Evolutionary conservation across 306 rosid genomes (phyloP), one percentile per base, ranked within the genome.

Genomic region (Ochetophila trinervis): DNA sequence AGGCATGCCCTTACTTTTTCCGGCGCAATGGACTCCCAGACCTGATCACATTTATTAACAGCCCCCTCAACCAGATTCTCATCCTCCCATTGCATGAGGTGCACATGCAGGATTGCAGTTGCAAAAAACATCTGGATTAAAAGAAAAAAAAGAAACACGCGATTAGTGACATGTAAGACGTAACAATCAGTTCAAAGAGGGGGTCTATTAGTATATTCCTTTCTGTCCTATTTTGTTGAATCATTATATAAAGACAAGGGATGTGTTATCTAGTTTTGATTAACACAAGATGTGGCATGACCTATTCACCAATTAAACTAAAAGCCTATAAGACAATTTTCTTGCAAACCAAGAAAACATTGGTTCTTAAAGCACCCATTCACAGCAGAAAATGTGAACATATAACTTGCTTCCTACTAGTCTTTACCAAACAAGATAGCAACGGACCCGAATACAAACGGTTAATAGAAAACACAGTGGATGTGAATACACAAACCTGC

Each of bases 51-150:
- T 76, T 60, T 87, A 58, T 73, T 78, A 67, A 82, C 96, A 74
- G 98, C 93, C 60, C 73, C 96, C 81, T 84, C 88, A 63, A 92
- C 96, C 71, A 85, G 66, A 47, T 53, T 82, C 70, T 79, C 87
- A 76, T 87, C 91, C 34, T 87, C 85, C 98, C 98, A 92, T 83
- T 85, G 95, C 95, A 92, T 89, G 57, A 92, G 95, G 74, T 84
- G 91, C 72, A 89, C 96, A 35, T 92, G 98, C 78, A 92, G 81
- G 70, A 85, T 83, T 64, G 89, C 87, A 65, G 98, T 85, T 54
- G 93, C 96, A 63, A 92, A 92, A 79, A 92, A 92, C 98, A 92
- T 92, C 96, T 92, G 82, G 61, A 49, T 48, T 77, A 82, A 67
- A n/a, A 62, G 44, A 23, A 40, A 9, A 75, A 53, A 65, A 74